These are phyloP conservation scores for Prinsepia uniflora DNA, from an alignment of 306 rosid genomes.

Conservation along the genomic window DNA sequence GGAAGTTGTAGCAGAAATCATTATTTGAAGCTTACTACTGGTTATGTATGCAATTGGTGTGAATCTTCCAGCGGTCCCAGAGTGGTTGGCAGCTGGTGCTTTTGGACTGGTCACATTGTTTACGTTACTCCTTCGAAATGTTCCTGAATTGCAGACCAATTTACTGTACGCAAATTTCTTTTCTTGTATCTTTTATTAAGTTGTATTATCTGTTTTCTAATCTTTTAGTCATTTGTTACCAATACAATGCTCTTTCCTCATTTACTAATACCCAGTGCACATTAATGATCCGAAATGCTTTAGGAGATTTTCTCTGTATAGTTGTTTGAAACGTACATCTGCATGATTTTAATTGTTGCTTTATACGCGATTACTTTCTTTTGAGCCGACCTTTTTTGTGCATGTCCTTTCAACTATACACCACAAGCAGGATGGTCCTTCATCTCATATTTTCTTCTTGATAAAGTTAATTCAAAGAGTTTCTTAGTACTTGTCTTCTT, in stretches of 20 bases:
- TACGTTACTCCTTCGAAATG: conserved; percentile 84
- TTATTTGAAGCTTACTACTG: conserved; percentile 15
- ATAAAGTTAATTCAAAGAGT: conserved; percentile 21
- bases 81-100: conserved; percentile 92
- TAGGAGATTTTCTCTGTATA: neutral
- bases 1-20: neutral
- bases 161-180: conserved; percentile 55
- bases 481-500: conserved; percentile 15
- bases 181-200: neutral
- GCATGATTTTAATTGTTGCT: neutral
- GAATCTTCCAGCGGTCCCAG: conserved; percentile 76
- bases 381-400: neutral
- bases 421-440: neutral
- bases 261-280: neutral
- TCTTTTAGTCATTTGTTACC: conserved; percentile 10
- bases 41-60: conserved; percentile 8
- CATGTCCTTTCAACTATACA: conserved; percentile 7
- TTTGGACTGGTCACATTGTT: conserved; percentile 90
- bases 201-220: neutral
- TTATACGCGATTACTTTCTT: neutral
- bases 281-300: neutral
- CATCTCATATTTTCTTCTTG: conserved; percentile 16
- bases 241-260: conserved; percentile 1
- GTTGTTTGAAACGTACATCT: neutral
- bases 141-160: conserved; percentile 83